A percentile compares a stretch with the other conserved stretches of the same genome.
Conservation (phyloP, 2,329 filamentous ascomycete species). For the Xylaria hypoxylon region DNA sequence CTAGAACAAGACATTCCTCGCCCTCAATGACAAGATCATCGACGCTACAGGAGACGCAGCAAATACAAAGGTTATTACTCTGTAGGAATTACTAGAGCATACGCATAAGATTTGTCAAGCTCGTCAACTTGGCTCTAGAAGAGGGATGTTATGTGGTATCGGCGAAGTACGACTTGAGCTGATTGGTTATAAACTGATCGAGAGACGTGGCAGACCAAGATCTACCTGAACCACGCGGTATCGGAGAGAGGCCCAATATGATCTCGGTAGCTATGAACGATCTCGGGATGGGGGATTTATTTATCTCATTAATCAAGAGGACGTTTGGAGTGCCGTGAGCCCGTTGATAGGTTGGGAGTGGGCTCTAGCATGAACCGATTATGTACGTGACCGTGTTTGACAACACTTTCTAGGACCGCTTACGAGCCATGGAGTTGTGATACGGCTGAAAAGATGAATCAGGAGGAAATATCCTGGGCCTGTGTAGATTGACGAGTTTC, state of each 20-base stretch:
- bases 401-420: neutral
- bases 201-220: constrained; percentile 41
- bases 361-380: constrained; percentile 4
- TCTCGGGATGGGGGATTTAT: constrained; percentile 18
- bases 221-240: constrained; percentile 42
- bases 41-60: neutral
- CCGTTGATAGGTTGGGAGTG: neutral
- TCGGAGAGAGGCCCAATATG: constrained; percentile 34
- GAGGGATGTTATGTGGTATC: constrained; percentile 14
- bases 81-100: constrained; percentile 6
- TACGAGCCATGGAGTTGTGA: constrained; percentile 12
- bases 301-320: neutral
- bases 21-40: constrained; percentile 23
- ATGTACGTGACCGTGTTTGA: constrained; percentile 2
- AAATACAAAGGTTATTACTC: constrained; percentile 3
- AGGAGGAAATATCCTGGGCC: neutral
- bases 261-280: constrained; percentile 5
- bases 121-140: neutral
- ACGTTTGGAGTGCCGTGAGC: neutral
- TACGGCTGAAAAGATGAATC: constrained; percentile 10
- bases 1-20: constrained; percentile 38
- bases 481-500: neutral
- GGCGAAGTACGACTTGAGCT: constrained; percentile 34
- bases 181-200: constrained; percentile 37
- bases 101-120: constrained; percentile 10